Evolutionary conservation across 495 filamentous ascomycete genomes (phyloP), one percentile per base, ranked within the genome.

Genomic region (Rhizodiscina lignyota): DNA sequence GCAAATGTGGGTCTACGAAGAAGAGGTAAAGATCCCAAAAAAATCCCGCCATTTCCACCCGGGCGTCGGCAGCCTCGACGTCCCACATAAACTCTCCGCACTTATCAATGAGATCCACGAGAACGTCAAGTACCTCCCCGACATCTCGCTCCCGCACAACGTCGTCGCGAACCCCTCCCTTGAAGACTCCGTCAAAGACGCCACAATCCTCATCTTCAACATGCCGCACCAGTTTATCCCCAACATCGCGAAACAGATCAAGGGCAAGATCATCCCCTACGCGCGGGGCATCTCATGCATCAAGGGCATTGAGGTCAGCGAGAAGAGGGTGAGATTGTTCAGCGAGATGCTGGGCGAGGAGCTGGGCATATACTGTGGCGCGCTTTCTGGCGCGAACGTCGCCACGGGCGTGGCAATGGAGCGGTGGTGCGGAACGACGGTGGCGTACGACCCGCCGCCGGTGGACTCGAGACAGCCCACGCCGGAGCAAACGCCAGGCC

Each of bases 1-100:
- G 26, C 81, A 87, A 58, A 96, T 99, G 87, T 96, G 83, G 83
- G 87, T 93, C 49, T 89, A 72, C 42, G 82, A 94, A 60, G 85
- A 94, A 59, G 73, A 85, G 32, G 73, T 86, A 27, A 70, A 71
- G 34, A 61, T 91, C 35, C 58, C 79, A n/a, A 63, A 74, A 48
- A 58, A 44, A 22, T 62, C 60, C 23, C 44, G 49, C 19, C 56
- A 61, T 46, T 63, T 60, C 51, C 50, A 61, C 39, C 43, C 69
- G 32, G 53, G 59, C 20, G 65, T 67, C 15, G 59, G 67, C 19
- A 52, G 69, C 22, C 61, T 61, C 40, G 65, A 70, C 38, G 62
- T 71, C 32, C 70, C 75, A 2, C 80, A 83, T 52, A 93, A 92
- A 53, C 72, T 99, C 51, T 91, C 87, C 5, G 58, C 70, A 10